Evolutionary conservation across 75 land plant species (phyloP), one percentile per base, ranked within the genome.

Genomic region (Pinus taeda): DNA sequence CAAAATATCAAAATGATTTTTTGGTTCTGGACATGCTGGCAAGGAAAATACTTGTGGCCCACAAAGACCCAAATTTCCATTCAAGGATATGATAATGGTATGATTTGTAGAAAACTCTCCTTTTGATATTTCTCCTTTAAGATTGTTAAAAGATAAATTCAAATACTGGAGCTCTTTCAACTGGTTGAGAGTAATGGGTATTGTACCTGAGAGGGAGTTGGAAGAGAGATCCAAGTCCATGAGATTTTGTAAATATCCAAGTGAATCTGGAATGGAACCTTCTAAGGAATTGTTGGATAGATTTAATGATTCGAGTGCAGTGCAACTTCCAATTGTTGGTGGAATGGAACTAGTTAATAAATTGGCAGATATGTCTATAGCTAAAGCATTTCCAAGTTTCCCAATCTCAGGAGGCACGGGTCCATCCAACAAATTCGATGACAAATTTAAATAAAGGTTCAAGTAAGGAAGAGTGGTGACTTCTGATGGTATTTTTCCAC

Each of bases 331-430:
- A 2, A 83, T 6, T 42, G 60, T 39, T 21, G 24, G 24, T 1
- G 88, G 90, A 49, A 89, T 73, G 8, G 17, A 18, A 42, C 91
- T 86, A 3, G 75, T 33, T 45, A 89, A 76, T 12, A 49, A 4
- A 71, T 89, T 89, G 0, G 15, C 4, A 3, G 77, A 81, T 13
- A 90, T 13, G 56, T 73, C 69, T 17, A 91, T 64, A 2, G 29
- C 14, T 4, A 3, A 14, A 1, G 87, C 69, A 36, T 61, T 59
- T n/a, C 1, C 29, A 26, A 86, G 62, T 21, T 74, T 71, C 60
- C 81, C 85, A 0, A 88, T 57, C 49, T 78, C 77, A 33, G 60
- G 71, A 2, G 92, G 92, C 45, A 92, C 75, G 2, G 72, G 70
- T 13, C 87, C 87, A 39, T 62, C 57, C 14, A 87, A 57, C 0